These are phyloP conservation scores for Xylariomycetidae sp. DNA, from an alignment of 2,329 filamentous ascomycete genomes.

Conservation along the genomic window DNA sequence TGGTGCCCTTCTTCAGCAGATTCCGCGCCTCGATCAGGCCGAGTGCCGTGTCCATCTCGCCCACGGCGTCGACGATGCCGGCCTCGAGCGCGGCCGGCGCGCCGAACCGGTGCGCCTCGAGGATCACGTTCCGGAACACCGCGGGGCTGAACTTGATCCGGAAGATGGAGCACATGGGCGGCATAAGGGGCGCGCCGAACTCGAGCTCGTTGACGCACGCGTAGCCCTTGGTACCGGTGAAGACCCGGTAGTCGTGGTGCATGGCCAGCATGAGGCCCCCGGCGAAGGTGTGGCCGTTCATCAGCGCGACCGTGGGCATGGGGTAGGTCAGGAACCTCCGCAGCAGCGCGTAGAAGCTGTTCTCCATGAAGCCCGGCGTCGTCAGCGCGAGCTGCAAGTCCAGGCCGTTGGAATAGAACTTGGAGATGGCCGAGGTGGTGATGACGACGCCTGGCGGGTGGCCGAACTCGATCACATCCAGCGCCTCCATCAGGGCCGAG, in stretches of 20 bases:
- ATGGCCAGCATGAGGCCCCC: slow-evolving; percentile 78
- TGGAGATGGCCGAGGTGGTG: slow-evolving; percentile 69
- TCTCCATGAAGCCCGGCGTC: slow-evolving; percentile 57
- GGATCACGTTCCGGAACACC: slow-evolving; percentile 59
- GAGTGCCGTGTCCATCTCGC: slow-evolving; percentile 55
- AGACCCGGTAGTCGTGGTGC: slow-evolving; percentile 79
- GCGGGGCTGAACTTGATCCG: slow-evolving; percentile 58
- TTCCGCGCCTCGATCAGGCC: slow-evolving; percentile 54
- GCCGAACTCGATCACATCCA: slow-evolving; percentile 69
- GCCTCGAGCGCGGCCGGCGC: slow-evolving; percentile 58
- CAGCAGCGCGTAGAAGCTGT: slow-evolving; percentile 61
- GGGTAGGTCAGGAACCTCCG: slow-evolving; percentile 65
- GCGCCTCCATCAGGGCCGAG: slow-evolving; percentile 60
- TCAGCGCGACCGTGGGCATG: slow-evolving; percentile 75
- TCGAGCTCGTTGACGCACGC: slow-evolving; percentile 78
- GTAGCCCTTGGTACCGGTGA: slow-evolving; percentile 63
- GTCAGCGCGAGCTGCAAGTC: slow-evolving; percentile 64
- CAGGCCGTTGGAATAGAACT: slow-evolving; percentile 83
- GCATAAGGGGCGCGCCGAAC: slow-evolving; percentile 69
- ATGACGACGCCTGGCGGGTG: slow-evolving; percentile 69
- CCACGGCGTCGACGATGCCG: slow-evolving; percentile 62
- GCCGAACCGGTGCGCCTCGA: slow-evolving; percentile 68
- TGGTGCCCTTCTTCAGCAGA: slow-evolving; percentile 57
- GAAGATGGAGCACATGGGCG: slow-evolving; percentile 72
- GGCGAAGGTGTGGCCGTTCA: slow-evolving; percentile 79